Conservation (phyloP, 2,329 filamentous ascomycete species). For the Apiospora koreana region DNA sequence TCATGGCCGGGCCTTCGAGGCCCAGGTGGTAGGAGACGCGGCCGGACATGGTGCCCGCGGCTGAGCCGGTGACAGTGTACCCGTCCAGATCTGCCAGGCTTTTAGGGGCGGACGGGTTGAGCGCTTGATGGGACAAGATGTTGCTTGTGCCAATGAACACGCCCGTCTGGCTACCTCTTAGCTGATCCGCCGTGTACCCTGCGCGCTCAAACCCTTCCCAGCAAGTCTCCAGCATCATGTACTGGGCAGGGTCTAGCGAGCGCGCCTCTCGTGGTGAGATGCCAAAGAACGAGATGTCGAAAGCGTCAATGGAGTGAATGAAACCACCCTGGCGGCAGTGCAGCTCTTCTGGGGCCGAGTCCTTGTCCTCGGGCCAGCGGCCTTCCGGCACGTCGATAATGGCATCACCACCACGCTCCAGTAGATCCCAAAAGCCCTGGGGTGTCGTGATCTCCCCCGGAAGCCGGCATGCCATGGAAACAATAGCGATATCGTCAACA, state of each 20-base stretch:
- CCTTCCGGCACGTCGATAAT: conserved; percentile 28
- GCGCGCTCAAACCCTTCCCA: conserved; percentile 30
- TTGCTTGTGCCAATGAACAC: conserved; percentile 29
- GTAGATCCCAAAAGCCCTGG: conserved; percentile 36
- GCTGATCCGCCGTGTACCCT: conserved; percentile 24
- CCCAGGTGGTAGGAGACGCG: conserved; percentile 28
- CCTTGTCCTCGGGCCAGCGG: conserved; percentile 28
- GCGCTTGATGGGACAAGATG: conserved; percentile 20
- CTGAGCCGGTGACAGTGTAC: conserved; percentile 28
- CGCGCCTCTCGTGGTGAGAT: conserved; percentile 28
- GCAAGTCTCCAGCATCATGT: conserved; percentile 26
- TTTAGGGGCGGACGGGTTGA: conserved; percentile 16
- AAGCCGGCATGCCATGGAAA: conserved; percentile 36
- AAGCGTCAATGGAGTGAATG: conserved; percentile 22
- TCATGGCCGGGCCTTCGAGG: conserved; percentile 28
- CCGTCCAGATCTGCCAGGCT: conserved; percentile 24
- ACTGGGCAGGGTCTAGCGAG: conserved; percentile 25
- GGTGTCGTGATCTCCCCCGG: conserved; percentile 33
- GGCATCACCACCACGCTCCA: conserved; percentile 28
- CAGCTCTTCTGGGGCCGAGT: conserved; percentile 40
- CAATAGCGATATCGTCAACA: conserved; percentile 28
- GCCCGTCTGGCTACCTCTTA: conserved; percentile 27
- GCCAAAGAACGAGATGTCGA: conserved; percentile 27
- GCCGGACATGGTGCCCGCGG: conserved; percentile 25
- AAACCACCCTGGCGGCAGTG: conserved; percentile 26